Evolutionary conservation across 208 protist species (phyloP).

Genomic region (Leishmania braziliensis): DNA sequence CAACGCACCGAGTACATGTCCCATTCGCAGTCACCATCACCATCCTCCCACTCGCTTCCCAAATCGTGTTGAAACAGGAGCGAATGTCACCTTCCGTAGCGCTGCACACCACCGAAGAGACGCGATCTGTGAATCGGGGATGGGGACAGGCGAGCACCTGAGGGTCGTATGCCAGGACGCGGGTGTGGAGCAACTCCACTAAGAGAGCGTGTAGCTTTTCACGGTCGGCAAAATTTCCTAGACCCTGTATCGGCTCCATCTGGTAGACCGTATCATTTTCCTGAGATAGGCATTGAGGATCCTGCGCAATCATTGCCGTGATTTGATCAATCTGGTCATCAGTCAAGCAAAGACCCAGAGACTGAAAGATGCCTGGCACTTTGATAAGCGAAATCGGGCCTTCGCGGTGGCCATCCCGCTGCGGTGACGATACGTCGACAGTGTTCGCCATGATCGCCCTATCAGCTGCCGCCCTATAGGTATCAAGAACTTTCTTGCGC

Average conservation of each 20-base stretch:
- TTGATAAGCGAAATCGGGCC: constrained; percentile 30
- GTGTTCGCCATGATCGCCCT: constrained; percentile 22
- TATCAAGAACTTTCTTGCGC: constrained; percentile 10
- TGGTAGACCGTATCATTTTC: background rate
- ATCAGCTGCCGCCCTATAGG: constrained; percentile 13
- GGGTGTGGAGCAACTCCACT: constrained; percentile 28
- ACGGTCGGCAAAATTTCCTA: constrained; percentile 8
- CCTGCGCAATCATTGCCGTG: constrained; percentile 22
- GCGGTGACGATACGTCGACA: background rate
- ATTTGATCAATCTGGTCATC: constrained; percentile 46
- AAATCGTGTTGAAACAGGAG: constrained; percentile 23
- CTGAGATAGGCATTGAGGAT: background rate
- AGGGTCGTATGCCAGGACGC: constrained; percentile 31
- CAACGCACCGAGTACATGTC: constrained; percentile 8
- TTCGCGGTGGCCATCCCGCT: background rate
- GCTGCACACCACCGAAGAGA: constrained; percentile 28
- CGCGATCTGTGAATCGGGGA: constrained; percentile 19
- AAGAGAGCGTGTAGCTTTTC: constrained; percentile 24
- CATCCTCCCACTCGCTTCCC: constrained; percentile 24
- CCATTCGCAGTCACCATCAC: background rate
- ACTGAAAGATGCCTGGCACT: constrained; percentile 50
- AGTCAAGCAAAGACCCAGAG: constrained; percentile 49
- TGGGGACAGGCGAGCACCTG: constrained; percentile 26
- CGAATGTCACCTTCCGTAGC: constrained; percentile 21
- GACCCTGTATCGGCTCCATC: background rate